Base-by-base conservation (phyloP, 176 grass and related monocot species). In the Ensete ventricosum region DNA sequence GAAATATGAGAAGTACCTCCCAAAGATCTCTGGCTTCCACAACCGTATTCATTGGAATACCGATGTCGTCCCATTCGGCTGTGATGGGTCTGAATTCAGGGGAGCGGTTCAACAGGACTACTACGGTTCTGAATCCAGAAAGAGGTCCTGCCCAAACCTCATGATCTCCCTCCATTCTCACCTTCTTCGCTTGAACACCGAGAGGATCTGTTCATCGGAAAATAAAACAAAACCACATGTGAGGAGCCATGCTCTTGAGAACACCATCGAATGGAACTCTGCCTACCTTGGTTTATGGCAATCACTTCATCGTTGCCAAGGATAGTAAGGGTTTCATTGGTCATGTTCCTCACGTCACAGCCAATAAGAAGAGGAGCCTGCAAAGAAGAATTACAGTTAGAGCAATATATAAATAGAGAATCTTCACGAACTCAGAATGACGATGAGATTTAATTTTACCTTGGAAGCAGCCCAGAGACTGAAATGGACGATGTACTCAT, bases 351-450 rank as follows among this genome's bases (percentile, higher is more conserved):
- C 34, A 91, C 88, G 72, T 98, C 95, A 79, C 95, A 98, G 17
- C 95, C 95, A 74, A 98, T 85, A 64, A 98, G 80, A 50, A 93
- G 88, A 16, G 90, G 95, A 80, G 95, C 95, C 94, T 98, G 43
- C 43, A 52, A 17, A 27, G 20, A 81, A 65, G 7, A 17, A 8
- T 57, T 19, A 2, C 14, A 57, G 5, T 57, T 57, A 5, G 1
- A 57, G 3, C 11, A 14, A 13, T 57, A 0, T 19, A 5, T 0
- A 3, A 0, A 57, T 57, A 16, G 54, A 16, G 0, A 0, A 57
- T 57, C 2, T 59, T 59, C 55, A 59, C 3, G 24, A 2, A 34
- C 29, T 2, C 2, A 4, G 3, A 34, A 4, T 4, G 29, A 34
- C 0, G 3, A 4, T 4, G 2, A 34, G 29, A 34, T 0, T 3